These are phyloP conservation scores for Coniophora puteana DNA, from an alignment of 1,284 basidiomycete species.

Conservation along the genomic window DNA sequence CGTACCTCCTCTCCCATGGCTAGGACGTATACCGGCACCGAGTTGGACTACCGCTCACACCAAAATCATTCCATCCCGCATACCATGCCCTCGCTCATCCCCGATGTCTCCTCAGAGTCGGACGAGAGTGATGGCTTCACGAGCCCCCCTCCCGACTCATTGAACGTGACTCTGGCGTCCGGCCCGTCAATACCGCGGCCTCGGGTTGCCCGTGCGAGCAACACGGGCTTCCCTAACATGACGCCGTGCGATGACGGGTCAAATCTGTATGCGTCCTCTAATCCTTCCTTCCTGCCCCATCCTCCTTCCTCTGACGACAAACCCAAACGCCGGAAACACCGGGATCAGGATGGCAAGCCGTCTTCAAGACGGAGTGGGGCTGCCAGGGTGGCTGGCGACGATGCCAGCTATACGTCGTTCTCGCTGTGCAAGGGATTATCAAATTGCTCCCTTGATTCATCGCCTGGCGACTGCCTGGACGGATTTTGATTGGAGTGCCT, in stretches of 20 bases:
- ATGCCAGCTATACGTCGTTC: slow-evolving; percentile 22
- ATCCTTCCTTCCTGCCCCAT: slow-evolving; percentile 24
- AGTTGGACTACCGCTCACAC: slow-evolving; percentile 18
- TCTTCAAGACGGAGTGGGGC: slow-evolving; percentile 13
- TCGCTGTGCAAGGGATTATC: slow-evolving; percentile 14
- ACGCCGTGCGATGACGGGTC: slow-evolving; percentile 4
- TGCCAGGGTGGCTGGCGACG: slow-evolving; percentile 13
- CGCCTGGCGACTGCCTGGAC: slow-evolving; percentile 31
- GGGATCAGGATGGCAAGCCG: too few species aligned
- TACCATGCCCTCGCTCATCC: slow-evolving; percentile 45
- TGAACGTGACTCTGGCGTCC: slow-evolving; percentile 36
- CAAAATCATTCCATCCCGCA: slow-evolving; percentile 16
- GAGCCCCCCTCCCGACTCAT: slow-evolving; percentile 33
- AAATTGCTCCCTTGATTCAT: slow-evolving; percentile 17
- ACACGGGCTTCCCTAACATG: slow-evolving; percentile 4
- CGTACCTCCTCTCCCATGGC: slow-evolving; percentile 1
- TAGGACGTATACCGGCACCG: background rate
- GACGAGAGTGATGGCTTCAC: slow-evolving; percentile 56
- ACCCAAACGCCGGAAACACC: slow-evolving; percentile 11
- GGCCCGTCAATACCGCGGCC: slow-evolving; percentile 38
- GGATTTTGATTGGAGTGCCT: slow-evolving; percentile 35
- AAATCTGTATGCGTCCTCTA: slow-evolving; percentile 13
- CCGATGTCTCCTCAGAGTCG: slow-evolving; percentile 58
- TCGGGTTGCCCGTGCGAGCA: slow-evolving; percentile 9
- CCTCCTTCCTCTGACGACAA: slow-evolving; percentile 17